Conservation (phyloP, 305 asterid species). For the Fraxinus baroniana region DNA sequence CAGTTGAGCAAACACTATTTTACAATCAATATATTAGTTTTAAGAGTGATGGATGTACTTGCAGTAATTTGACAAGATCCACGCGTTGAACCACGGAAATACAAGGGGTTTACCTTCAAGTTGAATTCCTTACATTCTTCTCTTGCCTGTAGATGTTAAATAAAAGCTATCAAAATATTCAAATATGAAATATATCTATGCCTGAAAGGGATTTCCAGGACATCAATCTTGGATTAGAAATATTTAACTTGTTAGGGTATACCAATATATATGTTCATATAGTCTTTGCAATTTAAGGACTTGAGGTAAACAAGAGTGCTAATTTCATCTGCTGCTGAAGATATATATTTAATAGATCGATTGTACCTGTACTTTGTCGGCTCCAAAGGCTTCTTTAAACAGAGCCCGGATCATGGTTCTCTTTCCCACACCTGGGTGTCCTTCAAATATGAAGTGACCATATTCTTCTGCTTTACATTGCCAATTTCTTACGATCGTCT, state of each 20-base stretch:
- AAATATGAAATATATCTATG: conserved; percentile 9
- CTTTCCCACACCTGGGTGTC: conserved; percentile 85
- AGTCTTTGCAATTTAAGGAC: conserved; percentile 1
- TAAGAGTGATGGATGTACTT: not conserved
- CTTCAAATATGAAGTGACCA: conserved; percentile 72
- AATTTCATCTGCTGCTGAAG: conserved; percentile 11
- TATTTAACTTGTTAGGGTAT: not conserved
- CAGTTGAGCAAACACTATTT: not conserved
- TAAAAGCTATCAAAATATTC: conserved; percentile 4
- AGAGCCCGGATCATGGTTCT: conserved; percentile 84
- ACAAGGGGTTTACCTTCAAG: conserved; percentile 54
- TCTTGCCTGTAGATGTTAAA: conserved; percentile 51
- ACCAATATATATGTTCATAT: not conserved
- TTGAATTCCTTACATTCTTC: conserved; percentile 57
- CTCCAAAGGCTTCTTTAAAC: conserved; percentile 64
- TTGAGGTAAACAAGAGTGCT: conserved; percentile 5
- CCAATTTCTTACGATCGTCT: conserved; percentile 39
- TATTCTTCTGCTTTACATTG: conserved; percentile 31
- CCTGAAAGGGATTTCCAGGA: not conserved
- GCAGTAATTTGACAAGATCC: conserved; percentile 10
- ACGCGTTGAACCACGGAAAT: not conserved
- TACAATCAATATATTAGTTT: not conserved
- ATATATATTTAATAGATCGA: not conserved
- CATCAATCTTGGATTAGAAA: conserved; percentile 4
- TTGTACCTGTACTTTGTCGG: conserved; percentile 60